phyloP scores from a whole-genome alignment of 306 rosid genomes.

The Pachyrhizus erosus region DNA sequence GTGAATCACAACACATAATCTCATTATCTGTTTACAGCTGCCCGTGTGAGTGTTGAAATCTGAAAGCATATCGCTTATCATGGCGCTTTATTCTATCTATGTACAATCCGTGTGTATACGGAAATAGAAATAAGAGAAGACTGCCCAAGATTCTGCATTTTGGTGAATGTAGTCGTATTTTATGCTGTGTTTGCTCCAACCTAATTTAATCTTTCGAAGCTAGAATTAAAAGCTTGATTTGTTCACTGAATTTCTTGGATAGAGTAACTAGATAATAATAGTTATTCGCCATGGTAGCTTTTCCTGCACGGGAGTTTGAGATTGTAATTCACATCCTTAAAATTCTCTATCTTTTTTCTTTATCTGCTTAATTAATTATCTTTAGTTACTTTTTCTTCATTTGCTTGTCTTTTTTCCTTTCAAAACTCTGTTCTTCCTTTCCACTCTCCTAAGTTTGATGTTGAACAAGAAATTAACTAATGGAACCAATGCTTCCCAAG shows the following conservation, averaged over 20 bases:
- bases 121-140: background rate
- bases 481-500: background rate
- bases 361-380: background rate
- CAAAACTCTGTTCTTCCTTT: background rate
- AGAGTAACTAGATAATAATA: background rate
- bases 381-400: background rate
- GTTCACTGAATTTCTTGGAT: background rate
- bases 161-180: background rate
- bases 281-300: background rate
- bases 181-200: background rate
- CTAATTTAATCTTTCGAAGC: background rate
- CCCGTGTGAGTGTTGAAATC: slow-evolving; percentile 23
- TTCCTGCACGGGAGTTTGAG: background rate
- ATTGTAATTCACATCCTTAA: background rate
- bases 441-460: background rate
- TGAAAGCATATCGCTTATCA: slow-evolving; percentile 34
- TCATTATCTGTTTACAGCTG: slow-evolving; percentile 35
- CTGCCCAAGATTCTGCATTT: background rate
- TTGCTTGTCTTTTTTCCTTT: background rate
- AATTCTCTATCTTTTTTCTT: background rate
- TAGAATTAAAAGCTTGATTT: background rate
- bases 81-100: slow-evolving; percentile 52
- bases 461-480: background rate
- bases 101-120: slow-evolving; percentile 40
- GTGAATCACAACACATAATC: background rate